Conservation (phyloP, 208 protist genomes). For the Chromosphaera perkinsii region DNA sequence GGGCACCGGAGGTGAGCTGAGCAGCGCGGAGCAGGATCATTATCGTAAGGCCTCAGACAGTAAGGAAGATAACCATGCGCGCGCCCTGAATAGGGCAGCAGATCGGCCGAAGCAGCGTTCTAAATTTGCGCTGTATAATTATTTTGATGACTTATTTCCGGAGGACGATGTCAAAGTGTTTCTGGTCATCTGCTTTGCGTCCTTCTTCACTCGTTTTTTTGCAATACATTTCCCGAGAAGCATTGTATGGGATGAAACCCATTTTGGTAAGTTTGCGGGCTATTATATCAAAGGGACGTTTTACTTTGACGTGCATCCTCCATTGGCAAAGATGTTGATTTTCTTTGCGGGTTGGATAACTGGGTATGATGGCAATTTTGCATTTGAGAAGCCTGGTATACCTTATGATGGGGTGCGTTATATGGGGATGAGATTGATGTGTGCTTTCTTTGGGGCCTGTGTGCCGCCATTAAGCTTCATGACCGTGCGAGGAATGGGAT, state of each 20-base stretch:
- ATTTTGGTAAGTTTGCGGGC: constrained; percentile 46
- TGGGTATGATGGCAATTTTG: constrained; percentile 31
- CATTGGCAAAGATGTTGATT: constrained; percentile 33
- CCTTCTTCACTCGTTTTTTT: constrained; percentile 3
- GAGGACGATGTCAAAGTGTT: too few relatives aligned
- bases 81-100: too few relatives aligned
- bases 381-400: constrained; percentile 29
- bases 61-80: too few relatives aligned
- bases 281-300: constrained; percentile 33
- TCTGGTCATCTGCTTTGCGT: neutral
- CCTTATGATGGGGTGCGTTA: constrained; percentile 16
- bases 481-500: constrained; percentile 15
- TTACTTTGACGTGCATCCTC: constrained; percentile 46
- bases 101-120: too few relatives aligned
- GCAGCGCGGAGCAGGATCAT: too few relatives aligned
- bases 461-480: constrained; percentile 5
- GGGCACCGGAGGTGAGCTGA: too few relatives aligned
- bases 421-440: constrained; percentile 25
- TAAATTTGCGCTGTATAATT: too few relatives aligned
- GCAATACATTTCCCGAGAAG: neutral
- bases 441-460: neutral
- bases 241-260: constrained; percentile 35
- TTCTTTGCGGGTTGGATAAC: neutral
- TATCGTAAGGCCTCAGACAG: too few relatives aligned
- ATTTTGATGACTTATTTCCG: too few relatives aligned